Evolutionary conservation across 148 eudicot genomes (phyloP).

Genomic region (Simmondsia chinensis): DNA sequence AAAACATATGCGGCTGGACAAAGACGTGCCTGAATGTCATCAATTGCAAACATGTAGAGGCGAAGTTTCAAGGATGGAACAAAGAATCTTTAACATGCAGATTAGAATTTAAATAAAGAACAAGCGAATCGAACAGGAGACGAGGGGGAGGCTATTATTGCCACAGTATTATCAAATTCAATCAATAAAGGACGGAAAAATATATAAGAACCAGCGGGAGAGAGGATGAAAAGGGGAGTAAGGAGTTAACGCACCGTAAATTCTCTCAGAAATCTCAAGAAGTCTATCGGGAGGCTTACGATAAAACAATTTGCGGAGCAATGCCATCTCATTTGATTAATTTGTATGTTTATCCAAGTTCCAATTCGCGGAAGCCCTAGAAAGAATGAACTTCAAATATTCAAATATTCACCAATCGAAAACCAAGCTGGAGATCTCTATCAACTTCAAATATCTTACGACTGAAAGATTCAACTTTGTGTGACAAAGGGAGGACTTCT

Average conservation of each 20-base stretch:
- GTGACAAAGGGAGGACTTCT: too few relatives aligned
- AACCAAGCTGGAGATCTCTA: too few relatives aligned
- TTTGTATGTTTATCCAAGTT: too few relatives aligned
- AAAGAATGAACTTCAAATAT: too few relatives aligned
- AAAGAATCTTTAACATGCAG: too few relatives aligned
- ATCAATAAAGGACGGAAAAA: background rate
- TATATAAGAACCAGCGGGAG: background rate
- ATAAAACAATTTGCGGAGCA: conserved; percentile 67
- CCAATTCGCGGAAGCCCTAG: too few relatives aligned
- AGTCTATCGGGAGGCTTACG: conserved; percentile 91
- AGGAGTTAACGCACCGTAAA: conserved; percentile 41
- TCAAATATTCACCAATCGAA: too few relatives aligned
- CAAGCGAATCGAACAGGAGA: background rate
- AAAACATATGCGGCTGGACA: too few relatives aligned
- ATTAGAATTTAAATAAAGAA: too few relatives aligned
- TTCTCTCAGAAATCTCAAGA: conserved; percentile 73
- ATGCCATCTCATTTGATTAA: conserved; percentile 29
- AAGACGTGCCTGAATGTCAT: too few relatives aligned
- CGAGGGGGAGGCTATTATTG: background rate
- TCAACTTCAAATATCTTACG: conserved; percentile 6
- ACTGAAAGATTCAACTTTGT: background rate
- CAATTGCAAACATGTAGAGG: too few relatives aligned
- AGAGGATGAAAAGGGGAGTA: background rate
- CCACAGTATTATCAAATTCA: background rate
- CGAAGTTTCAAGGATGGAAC: too few relatives aligned